Evolutionary conservation across 345 rosid genomes (phyloP).

Genomic region (Eucalyptus regnans): DNA sequence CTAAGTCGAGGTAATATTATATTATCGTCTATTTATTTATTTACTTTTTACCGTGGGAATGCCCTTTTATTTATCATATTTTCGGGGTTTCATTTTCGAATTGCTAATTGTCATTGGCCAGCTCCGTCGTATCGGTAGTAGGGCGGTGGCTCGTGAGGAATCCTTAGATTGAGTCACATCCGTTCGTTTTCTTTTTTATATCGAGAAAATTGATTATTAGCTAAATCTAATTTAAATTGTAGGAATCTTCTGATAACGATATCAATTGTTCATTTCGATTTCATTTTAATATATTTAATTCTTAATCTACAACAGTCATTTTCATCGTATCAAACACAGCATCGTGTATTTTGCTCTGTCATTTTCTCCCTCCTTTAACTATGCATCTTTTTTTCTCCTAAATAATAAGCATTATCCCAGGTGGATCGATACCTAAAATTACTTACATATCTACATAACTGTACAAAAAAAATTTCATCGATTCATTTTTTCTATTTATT

Average conservation of each 20-base stretch:
- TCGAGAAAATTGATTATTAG: neutral
- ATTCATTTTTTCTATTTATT: neutral
- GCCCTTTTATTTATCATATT: neutral
- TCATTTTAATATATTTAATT: neutral
- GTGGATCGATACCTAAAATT: neutral
- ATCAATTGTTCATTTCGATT: neutral
- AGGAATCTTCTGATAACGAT: neutral
- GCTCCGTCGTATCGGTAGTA: accelerated
- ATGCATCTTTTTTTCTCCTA: too few relatives aligned
- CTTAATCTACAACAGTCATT: neutral
- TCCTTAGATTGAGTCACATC: neutral
- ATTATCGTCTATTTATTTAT: neutral
- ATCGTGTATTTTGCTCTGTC: accelerated
- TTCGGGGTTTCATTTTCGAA: neutral
- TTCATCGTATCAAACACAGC: neutral
- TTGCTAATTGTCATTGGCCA: neutral
- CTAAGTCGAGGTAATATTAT: neutral
- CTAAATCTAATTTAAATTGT: neutral
- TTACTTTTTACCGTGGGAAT: neutral
- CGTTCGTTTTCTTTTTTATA: neutral
- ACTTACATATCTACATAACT: neutral
- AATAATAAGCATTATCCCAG: neutral
- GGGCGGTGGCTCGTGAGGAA: neutral
- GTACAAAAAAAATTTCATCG: neutral
- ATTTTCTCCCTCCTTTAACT: neutral